phyloP scores from a whole-genome alignment of 805 yeast species.

The Scheffersomyces spartinae region DNA sequence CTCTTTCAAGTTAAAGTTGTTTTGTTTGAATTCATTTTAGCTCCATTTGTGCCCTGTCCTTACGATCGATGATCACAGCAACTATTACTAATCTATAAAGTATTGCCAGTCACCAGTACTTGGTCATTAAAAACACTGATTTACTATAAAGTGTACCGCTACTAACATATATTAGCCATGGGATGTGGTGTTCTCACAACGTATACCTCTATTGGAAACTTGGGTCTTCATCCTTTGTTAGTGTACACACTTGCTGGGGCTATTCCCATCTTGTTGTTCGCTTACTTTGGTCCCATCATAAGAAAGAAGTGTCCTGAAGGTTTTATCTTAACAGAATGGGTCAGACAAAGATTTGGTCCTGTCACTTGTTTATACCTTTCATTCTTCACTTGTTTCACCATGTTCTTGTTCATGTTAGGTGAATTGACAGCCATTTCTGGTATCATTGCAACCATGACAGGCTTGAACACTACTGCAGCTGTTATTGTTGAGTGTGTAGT shows the following conservation, averaged over 20 bases:
- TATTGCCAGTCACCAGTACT: no score
- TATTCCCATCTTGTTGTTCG: conserved; percentile 76
- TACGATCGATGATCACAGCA: no score
- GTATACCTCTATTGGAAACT: conserved; percentile 76
- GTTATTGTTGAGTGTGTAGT: conserved; percentile 79
- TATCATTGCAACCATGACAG: conserved; percentile 70
- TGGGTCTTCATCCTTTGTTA: conserved; percentile 78
- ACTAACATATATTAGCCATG: no score
- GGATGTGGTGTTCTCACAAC: conserved; percentile 86
- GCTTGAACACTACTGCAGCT: conserved; percentile 66
- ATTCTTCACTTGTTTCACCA: conserved; percentile 71
- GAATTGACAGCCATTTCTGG: conserved; percentile 73
- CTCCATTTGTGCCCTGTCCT: no score
- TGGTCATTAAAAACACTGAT: no score
- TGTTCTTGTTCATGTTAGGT: conserved; percentile 78
- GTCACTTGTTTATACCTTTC: conserved; percentile 66
- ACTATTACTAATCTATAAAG: no score
- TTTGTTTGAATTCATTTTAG: no score
- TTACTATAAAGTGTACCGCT: no score
- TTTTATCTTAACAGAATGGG: conserved; percentile 90
- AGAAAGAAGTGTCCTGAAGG: conserved; percentile 78
- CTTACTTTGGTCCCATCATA: conserved; percentile 70
- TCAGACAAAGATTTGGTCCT: conserved; percentile 67
- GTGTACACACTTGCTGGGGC: conserved; percentile 76
- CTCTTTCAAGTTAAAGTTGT: no score